Base-by-base conservation (phyloP, 2,329 filamentous ascomycete species). In the Salinomyces thailandicus region DNA sequence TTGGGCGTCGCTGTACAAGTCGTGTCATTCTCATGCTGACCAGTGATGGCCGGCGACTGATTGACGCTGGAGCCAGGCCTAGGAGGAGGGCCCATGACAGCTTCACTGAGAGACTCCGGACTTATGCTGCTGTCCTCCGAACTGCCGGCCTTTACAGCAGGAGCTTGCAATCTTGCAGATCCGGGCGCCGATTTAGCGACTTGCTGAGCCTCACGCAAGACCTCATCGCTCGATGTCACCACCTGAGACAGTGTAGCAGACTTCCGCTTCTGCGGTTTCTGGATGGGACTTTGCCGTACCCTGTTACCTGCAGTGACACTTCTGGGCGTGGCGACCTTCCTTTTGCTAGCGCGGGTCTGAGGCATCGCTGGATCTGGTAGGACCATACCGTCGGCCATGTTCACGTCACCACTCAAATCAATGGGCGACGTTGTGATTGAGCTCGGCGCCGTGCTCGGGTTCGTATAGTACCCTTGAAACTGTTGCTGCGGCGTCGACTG, bases 221-320 rank as follows among this genome's bases (percentile, higher is more conserved):
- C 44, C 50, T 64, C 55, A 49, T 68, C 62, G 43, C 67, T 66
- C 8, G 64, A 54, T 12, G 62, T 61, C 17, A 70, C 62, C 3
- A 62, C 48, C 11, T 64, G 60, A 2, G 61, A 61, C 12, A 65
- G 51, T 20, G 41, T 47, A 12, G 59, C 57, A 47, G 67, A 69
- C 48, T 68, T 66, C 30, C 66, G 56, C 45, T 62, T 64, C 49
- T 75, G 69, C 6, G 79, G 73, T 53, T 84, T 85, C 22, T 78
- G 71, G 35, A 85, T 83, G 3, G 81, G 80, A 9, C 80, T 85
- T 57, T 82, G 78, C 48, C 77, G 74, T 38, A 84, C 67, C 26
- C 65, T 61, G n/a, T 51, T 50, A 17, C 55, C 48, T 37, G 66
- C 68, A 6, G 65, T 58, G 50, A 53, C 47, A 3, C 54, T 57